Evolutionary conservation across 768 basidiomycete genomes (phyloP).

Genomic region (Trametes sanguinea): DNA sequence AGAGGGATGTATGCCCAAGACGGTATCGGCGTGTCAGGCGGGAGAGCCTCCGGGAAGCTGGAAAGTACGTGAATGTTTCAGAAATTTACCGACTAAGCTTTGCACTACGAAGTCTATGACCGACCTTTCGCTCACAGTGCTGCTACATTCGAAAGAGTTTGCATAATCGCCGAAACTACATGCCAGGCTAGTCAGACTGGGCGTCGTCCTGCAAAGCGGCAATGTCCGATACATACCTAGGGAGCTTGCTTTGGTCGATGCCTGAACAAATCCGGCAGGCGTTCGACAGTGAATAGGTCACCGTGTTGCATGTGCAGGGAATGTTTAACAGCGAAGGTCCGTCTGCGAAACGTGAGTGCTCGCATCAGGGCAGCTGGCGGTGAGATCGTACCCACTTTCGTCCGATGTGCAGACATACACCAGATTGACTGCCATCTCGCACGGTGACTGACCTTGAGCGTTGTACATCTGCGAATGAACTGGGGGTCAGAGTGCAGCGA

Average conservation of each 20-base stretch:
- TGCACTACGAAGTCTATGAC: neutral
- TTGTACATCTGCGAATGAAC: neutral
- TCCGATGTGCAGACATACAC: neutral
- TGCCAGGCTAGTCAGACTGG: neutral
- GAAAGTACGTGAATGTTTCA: neutral
- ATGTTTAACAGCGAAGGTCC: neutral
- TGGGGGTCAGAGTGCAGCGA: neutral
- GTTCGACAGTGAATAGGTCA: neutral
- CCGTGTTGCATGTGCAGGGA: neutral
- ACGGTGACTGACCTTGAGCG: neutral
- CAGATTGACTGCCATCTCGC: neutral
- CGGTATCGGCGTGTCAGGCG: neutral
- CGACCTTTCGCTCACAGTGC: neutral
- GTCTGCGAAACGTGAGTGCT: neutral
- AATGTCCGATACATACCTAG: neutral
- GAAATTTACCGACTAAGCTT: neutral
- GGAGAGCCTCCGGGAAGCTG: neutral
- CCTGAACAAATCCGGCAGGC: neutral
- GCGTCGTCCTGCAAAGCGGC: neutral
- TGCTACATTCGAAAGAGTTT: neutral
- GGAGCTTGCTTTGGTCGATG: neutral
- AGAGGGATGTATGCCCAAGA: conserved; percentile 1
- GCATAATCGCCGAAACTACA: neutral
- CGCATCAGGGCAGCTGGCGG: neutral
- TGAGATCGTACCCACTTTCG: neutral